phyloP scores from a whole-genome alignment of 495 filamentous ascomycete genomes.

The Thermothielavioides terrestris region DNA sequence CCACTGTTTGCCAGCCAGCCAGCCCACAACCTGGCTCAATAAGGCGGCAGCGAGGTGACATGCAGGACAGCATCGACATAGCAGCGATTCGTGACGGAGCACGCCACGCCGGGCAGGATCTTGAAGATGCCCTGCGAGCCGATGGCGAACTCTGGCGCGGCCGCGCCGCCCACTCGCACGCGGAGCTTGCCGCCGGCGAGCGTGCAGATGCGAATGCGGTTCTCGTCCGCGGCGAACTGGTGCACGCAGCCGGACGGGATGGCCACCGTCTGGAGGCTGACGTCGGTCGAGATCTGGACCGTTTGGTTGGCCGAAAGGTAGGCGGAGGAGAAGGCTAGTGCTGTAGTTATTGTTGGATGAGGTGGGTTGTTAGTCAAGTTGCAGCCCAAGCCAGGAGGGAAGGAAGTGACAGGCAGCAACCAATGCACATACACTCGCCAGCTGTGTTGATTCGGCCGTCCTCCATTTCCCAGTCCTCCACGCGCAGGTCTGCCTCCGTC shows the following conservation, averaged over 20 bases:
- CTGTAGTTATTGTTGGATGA: no score
- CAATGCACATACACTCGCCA: not conserved
- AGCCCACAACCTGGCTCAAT: not conserved
- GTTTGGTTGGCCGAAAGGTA: conserved; percentile 20
- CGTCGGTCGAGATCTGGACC: conserved; percentile 12
- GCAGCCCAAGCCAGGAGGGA: not conserved
- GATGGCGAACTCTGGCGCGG: conserved; percentile 23
- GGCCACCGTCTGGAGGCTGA: conserved; percentile 18
- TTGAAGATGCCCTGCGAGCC: conserved; percentile 22
- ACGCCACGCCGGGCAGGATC: conserved; percentile 14
- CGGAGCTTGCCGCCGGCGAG: conserved; percentile 22
- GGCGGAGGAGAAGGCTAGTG: conserved; percentile 21
- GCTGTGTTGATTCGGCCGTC: not conserved
- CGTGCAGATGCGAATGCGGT: conserved; percentile 19
- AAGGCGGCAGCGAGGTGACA: conserved; percentile 14
- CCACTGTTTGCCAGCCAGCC: no score
- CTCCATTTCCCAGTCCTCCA: conserved; percentile 13
- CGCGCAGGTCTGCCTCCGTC: not conserved
- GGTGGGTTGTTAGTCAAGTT: not conserved
- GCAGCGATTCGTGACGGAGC: conserved; percentile 18
- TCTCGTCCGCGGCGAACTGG: conserved; percentile 2
- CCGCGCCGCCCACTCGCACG: conserved; percentile 18
- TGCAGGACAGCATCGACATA: conserved; percentile 27
- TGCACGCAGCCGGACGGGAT: conserved; percentile 21
- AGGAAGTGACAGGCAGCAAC: not conserved